Evolutionary conservation across 495 filamentous ascomycete genomes (phyloP).

Genomic region (Talaromyces wortmannii): DNA sequence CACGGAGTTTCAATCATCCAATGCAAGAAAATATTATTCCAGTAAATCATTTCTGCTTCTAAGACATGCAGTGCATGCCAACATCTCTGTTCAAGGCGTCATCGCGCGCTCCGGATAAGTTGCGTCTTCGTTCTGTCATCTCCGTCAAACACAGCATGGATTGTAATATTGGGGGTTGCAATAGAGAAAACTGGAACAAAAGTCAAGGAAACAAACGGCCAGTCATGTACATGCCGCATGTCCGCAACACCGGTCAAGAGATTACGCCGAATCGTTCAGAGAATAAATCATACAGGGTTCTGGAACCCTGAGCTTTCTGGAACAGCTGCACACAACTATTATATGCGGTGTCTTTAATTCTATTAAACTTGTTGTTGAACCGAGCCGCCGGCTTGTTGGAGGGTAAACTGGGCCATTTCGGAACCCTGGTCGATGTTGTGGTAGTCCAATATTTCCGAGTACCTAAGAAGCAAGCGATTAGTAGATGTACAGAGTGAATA

Average conservation of each 20-base stretch:
- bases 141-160: too few relatives aligned
- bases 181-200: too few relatives aligned
- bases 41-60: neutral
- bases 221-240: neutral
- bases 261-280: neutral
- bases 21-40: neutral
- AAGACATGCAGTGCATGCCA: too few relatives aligned
- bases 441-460: constrained; percentile 98
- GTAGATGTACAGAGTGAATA: neutral
- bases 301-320: neutral
- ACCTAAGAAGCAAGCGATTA: constrained; percentile 49
- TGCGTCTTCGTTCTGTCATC: too few relatives aligned
- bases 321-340: neutral
- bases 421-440: constrained; percentile 76
- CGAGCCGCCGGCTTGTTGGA: neutral
- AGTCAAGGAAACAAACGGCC: neutral
- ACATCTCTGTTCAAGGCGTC: too few relatives aligned
- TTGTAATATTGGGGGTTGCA: too few relatives aligned
- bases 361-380: neutral
- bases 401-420: constrained; percentile 25
- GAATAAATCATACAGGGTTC: neutral
- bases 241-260: neutral
- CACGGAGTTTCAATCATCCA: neutral
- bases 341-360: neutral
- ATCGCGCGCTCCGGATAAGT: too few relatives aligned